Evolutionary conservation across 768 basidiomycete species (phyloP).

Genomic region (Phanerochaete sordida): DNA sequence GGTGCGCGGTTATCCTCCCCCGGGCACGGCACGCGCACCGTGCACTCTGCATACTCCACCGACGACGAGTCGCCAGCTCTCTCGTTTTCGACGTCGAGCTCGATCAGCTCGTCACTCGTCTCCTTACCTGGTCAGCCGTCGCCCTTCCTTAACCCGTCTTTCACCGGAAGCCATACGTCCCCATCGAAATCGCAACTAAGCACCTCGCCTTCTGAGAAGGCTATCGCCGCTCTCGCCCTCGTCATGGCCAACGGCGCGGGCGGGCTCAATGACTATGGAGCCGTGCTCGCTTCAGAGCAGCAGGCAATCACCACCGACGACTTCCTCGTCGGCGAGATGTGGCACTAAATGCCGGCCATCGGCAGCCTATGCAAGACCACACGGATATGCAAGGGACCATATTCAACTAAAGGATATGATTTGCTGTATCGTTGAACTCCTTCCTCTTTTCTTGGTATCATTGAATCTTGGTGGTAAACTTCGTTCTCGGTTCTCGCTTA

Average conservation of each 20-base stretch:
- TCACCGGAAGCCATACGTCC: background rate
- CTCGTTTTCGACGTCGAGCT: conserved; percentile 33
- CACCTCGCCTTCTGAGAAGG: conserved; percentile 52
- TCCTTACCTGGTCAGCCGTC: conserved; percentile 30
- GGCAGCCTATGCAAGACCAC: background rate
- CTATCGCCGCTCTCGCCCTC: conserved; percentile 53
- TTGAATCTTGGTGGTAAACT: background rate
- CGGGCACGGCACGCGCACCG: conserved; percentile 22
- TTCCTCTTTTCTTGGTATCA: background rate
- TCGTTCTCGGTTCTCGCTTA: background rate
- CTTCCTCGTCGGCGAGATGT: conserved; percentile 56
- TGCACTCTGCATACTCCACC: conserved; percentile 28
- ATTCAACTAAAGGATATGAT: background rate
- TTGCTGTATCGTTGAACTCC: conserved; percentile 3
- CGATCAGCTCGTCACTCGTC: conserved; percentile 36
- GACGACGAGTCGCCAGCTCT: conserved; percentile 38
- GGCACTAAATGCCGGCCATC: conserved; percentile 33
- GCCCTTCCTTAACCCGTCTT: background rate
- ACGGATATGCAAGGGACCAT: background rate
- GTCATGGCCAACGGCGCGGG: conserved; percentile 66
- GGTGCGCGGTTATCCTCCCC: conserved; percentile 32
- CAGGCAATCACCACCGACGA: conserved; percentile 30
- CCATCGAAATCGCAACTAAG: conserved; percentile 15
- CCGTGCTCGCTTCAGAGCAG: conserved; percentile 38
- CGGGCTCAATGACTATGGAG: conserved; percentile 53